Conservation (phyloP, 2,329 filamentous ascomycete genomes). For the Botrytis fragariae region DNA sequence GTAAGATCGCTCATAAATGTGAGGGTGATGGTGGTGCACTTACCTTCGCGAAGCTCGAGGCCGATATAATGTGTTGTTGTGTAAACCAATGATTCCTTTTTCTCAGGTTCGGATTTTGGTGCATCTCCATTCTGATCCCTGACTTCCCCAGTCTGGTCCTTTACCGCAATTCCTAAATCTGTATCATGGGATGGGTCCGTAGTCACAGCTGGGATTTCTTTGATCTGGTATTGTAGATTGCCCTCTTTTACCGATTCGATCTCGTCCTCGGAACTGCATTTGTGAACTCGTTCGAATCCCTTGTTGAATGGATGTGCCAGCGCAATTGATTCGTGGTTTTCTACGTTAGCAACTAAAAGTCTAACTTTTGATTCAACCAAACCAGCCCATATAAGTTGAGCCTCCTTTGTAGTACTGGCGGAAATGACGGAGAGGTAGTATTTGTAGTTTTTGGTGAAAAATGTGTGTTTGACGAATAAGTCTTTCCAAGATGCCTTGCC, state of each 20-base stretch:
- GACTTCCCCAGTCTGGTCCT: conserved; percentile 36
- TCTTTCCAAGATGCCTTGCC: conserved; percentile 81
- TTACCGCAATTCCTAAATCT: conserved; percentile 43
- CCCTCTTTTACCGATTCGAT: conserved; percentile 61
- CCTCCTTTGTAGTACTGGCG: conserved; percentile 78
- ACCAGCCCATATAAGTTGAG: conserved; percentile 84
- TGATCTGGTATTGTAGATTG: conserved; percentile 56
- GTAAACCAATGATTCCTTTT: conserved; percentile 53
- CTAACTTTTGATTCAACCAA: conserved; percentile 92
- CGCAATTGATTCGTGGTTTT: conserved; percentile 74
- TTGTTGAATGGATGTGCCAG: conserved; percentile 92
- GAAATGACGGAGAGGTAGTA: conserved; percentile 91
- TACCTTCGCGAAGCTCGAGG: conserved; percentile 74
- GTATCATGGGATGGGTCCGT: conserved; percentile 44
- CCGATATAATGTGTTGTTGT: conserved; percentile 96
- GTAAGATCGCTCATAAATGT: neutral
- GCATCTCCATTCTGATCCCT: conserved; percentile 39
- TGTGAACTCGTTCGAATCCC: conserved; percentile 80
- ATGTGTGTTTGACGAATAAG: conserved; percentile 84
- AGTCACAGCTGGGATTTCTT: conserved; percentile 37
- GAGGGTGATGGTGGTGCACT: conserved; percentile 33
- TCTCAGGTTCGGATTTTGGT: conserved; percentile 37
- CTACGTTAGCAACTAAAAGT: conserved; percentile 77
- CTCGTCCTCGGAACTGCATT: conserved; percentile 60
- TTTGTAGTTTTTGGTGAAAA: conserved; percentile 91